These are phyloP conservation scores for Carallia brachiata DNA, from an alignment of 345 rosid genomes.

Conservation along the genomic window DNA sequence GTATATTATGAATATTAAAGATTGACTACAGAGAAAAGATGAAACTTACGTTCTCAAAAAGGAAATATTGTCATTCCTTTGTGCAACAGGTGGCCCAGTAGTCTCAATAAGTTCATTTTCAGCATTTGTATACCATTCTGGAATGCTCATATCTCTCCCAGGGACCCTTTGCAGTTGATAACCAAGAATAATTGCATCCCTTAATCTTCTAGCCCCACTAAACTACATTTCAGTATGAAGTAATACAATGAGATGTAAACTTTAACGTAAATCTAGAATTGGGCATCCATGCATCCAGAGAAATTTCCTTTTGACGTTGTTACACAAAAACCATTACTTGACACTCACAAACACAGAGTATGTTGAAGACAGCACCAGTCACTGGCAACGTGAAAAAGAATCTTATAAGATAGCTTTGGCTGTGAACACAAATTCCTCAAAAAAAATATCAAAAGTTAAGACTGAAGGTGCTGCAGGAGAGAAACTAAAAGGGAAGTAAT, in stretches of 20 bases:
- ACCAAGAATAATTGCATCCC: conserved; percentile 95
- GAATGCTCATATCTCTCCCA: conserved; percentile 89
- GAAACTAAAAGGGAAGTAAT: too few relatives aligned
- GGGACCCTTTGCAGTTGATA: conserved; percentile 95
- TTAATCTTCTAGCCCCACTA: conserved; percentile 97
- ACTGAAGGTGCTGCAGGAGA: too few relatives aligned
- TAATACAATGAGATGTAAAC: too few relatives aligned
- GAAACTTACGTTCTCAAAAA: conserved; percentile 45
- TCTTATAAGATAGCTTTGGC: background rate
- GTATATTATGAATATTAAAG: background rate
- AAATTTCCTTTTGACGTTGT: too few relatives aligned
- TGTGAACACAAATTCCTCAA: background rate
- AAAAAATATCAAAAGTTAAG: background rate
- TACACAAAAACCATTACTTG: too few relatives aligned
- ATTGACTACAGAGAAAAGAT: conserved; percentile 16
- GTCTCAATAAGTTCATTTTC: conserved; percentile 71
- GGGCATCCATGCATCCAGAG: too few relatives aligned
- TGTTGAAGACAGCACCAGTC: background rate
- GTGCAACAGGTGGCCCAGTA: conserved; percentile 52
- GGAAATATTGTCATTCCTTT: conserved; percentile 34
- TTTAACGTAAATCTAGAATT: too few relatives aligned
- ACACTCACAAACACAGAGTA: background rate
- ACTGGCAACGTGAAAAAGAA: background rate
- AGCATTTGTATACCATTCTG: conserved; percentile 97
- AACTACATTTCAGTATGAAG: conserved; percentile 38